Conservation (phyloP, 2,329 filamentous ascomycete genomes). For the Neoarthrinium moseri region DNA sequence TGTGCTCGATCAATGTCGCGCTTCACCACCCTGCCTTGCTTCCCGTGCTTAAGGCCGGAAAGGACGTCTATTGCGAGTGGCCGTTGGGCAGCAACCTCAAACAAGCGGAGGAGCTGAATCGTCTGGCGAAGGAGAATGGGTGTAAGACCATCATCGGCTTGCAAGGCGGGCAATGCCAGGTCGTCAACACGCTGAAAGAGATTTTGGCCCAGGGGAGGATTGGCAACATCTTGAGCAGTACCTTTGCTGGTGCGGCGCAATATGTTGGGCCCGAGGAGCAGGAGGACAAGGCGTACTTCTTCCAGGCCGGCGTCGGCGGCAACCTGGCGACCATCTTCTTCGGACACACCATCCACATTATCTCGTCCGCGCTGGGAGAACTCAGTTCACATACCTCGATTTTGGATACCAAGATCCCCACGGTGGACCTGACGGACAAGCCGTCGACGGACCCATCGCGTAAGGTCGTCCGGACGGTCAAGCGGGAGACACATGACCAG, state of each 20-base stretch:
- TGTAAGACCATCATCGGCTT: background rate
- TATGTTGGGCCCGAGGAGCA: background rate
- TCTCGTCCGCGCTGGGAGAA: background rate
- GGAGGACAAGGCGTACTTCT: background rate
- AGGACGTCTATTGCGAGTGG: conserved; percentile 9
- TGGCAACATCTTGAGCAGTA: conserved; percentile 2
- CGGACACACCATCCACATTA: conserved; percentile 3
- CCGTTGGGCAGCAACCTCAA: conserved; percentile 4
- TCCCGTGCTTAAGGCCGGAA: background rate
- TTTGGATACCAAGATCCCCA: background rate
- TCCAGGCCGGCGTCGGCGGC: conserved; percentile 4
- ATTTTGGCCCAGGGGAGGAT: background rate
- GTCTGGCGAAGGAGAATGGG: background rate
- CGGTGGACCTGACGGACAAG: background rate
- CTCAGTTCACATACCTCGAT: background rate
- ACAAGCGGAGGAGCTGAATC: conserved; percentile 1
- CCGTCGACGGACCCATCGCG: background rate
- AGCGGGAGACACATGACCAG: conserved; percentile 4
- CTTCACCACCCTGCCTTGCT: background rate
- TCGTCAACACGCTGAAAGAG: background rate
- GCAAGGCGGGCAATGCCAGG: background rate
- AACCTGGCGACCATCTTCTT: conserved; percentile 2
- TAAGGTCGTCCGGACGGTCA: background rate
- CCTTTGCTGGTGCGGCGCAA: background rate
- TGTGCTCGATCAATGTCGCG: conserved; percentile 1